Conservation (phyloP, 2,329 filamentous ascomycete genomes). For the Neodidymelliopsis sp. region DNA sequence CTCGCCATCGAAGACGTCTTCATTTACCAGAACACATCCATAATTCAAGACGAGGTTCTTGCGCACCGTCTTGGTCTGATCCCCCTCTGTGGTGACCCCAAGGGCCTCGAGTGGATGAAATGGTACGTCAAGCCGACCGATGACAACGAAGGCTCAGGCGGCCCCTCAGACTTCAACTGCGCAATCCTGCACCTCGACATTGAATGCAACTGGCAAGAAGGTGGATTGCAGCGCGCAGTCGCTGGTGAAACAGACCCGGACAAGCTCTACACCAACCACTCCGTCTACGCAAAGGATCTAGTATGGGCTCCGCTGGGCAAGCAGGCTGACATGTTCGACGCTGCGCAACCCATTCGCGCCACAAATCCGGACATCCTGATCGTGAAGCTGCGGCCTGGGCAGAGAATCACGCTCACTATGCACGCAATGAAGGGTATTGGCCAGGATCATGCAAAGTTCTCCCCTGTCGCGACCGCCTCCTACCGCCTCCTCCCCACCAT, state of each 20-base stretch:
- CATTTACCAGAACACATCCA: conserved; percentile 94
- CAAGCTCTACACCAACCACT: conserved; percentile 85
- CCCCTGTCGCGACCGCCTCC: conserved; percentile 90
- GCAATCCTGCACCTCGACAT: conserved; percentile 79
- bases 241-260: conserved; percentile 79
- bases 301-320: conserved; percentile 77
- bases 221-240: conserved; percentile 64
- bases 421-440: conserved; percentile 96
- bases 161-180: conserved; percentile 81
- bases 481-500: conserved; percentile 93
- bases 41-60: conserved; percentile 97
- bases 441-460: conserved; percentile 95
- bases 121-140: conserved; percentile 78
- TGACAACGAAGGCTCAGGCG: conserved; percentile 49
- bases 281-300: conserved; percentile 65
- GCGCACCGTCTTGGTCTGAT: conserved; percentile 89
- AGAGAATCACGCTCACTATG: conserved; percentile 84
- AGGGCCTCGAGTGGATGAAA: conserved; percentile 81
- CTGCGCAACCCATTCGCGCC: conserved; percentile 72
- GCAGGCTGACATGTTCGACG: conserved; percentile 42
- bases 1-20: conserved; percentile 94
- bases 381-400: conserved; percentile 90
- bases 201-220: conserved; percentile 79
- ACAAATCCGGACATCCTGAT: conserved; percentile 93
- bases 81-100: conserved; percentile 80